Base-by-base conservation (phyloP, 1,284 basidiomycete genomes). In the Ganoderma sinense region DNA sequence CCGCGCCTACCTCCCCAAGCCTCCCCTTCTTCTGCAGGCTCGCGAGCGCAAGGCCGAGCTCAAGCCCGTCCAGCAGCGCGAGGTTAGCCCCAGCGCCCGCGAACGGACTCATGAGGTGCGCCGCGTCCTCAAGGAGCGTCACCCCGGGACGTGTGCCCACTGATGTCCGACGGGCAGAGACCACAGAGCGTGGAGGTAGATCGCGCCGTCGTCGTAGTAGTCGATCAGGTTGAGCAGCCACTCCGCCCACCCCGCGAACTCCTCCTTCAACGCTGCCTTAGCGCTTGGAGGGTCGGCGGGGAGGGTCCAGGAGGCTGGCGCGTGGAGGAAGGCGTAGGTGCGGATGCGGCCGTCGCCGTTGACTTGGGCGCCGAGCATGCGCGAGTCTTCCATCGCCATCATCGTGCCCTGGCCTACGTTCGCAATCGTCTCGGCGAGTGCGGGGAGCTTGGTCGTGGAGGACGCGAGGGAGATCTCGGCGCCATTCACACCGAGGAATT, bases 71-170 rank as follows among this genome's bases (percentile, higher is more conserved):
- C n/a, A n/a, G n/a, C n/a, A n/a, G n/a, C n/a, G n/a, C 79, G 39
- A 77, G 77, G 67, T 87, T 87, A 20, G 83, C 85, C 2, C 86
- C 85, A 20, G 83, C 83, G 2, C 85, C 84, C 0, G 81, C 80
- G 70, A 82, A 85, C 6, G 83, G 84, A 6, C 82, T 79, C 84
- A 87, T 86, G 26, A 84, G 73, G 71, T 87, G 86, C 8, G 85
- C 85, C 10, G 86, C 84, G 71, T 87, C 86, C 1, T 85, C 86
- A 33, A 83, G 64, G 31, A 83, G 69, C 26, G 78, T 79, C 39
- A 73, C 69, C 1, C 75, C 68, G 55, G 40, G 65, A 68, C 69
- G 62, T 72, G 67, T 29, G 55, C 31, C 71, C 71, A 70, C 31
- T 45, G 51, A 26, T 72, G 67, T n/a, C 69, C 69, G 23, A 68